Base-by-base conservation (phyloP, 768 basidiomycete genomes). In the Amanita fuliginea region DNA sequence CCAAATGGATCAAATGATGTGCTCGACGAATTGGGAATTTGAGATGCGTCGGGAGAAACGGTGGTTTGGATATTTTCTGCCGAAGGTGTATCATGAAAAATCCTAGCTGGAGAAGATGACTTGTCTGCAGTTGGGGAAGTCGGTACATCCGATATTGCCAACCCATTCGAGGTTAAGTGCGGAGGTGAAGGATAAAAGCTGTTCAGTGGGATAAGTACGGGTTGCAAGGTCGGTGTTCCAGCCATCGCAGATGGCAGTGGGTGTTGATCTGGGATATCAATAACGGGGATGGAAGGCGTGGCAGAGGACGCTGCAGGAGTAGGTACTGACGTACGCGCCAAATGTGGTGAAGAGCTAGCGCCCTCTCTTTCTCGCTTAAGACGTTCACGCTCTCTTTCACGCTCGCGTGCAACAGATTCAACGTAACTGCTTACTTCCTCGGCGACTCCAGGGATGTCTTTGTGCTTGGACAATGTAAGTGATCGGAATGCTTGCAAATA, bases 371-470 rank as follows among this genome's bases (percentile, higher is more conserved):
- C 85, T 42, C 74, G 68, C 55, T 79, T 78, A 42, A 87, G 71
- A 22, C 85, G 71, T 55, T 89, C 86, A 5, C 86, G 71, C 61
- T 92, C 88, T 50, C 72, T 71, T 53, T 91, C 89, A 14, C 89
- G 71, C 56, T 91, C 89, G 54, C 77, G 77, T 3, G 80, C 81
- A 4, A 89, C 75, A 7, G 76, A 74, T 49, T 91, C 89, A 5
- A 91, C 83, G 56, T 86, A 90, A 1, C 69, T 68, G 26, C 78
- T 77, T 14, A 86, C 74, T 59, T 85, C 80, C 2, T 67, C 59
- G 1, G 83, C 83, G 5, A 82, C 72, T 4, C 63, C 66, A 16
- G 70, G 68, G 9, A 83, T 63, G 46, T 74, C 74, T 44, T 70
- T 73, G 4, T 69, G 66, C 42, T 72, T 73, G 1, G 74, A 71